Percentiles rank a stretch among this genome's conserved stretches.
Conservation (phyloP, 179 eudicot species). For the Silene coronaria region DNA sequence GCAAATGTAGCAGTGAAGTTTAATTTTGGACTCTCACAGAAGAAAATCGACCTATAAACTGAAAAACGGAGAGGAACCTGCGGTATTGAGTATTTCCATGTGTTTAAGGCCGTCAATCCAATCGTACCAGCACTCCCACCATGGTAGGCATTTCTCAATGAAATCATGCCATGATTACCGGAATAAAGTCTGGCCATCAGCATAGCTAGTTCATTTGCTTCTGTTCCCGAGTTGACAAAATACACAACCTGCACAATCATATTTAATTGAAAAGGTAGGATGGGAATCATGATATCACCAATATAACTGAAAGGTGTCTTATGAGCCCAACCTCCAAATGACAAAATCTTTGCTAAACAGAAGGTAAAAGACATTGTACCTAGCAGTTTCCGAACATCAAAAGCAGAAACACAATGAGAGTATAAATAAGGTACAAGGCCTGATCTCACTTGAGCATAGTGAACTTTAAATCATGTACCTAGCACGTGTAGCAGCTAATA, state of each 20-base stretch:
- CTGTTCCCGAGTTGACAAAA: conserved; percentile 93
- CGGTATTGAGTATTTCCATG: conserved; percentile 95
- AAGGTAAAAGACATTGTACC: not conserved
- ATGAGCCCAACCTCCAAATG: conserved; percentile 1
- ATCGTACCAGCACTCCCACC: conserved; percentile 88
- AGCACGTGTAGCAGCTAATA: no score
- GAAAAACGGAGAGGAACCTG: conserved; percentile 51
- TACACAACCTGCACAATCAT: conserved; percentile 69
- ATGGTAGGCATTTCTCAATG: conserved; percentile 92
- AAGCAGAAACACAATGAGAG: not conserved
- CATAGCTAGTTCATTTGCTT: conserved; percentile 95
- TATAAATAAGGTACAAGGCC: not conserved
- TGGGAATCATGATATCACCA: not conserved
- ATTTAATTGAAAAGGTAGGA: not conserved
- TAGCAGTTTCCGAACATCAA: not conserved
- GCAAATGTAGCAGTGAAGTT: conserved; percentile 6
- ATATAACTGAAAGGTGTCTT: not conserved
- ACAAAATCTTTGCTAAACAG: not conserved
- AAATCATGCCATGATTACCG: conserved; percentile 83
- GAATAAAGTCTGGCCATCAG: conserved; percentile 87
- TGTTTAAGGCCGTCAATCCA: conserved; percentile 83
- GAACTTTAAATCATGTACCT: not conserved
- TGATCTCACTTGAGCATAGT: not conserved
- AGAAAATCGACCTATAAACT: not conserved
- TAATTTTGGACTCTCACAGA: not conserved